Evolutionary conservation across 306 rosid genomes (phyloP).

Genomic region (Betula pendula): DNA sequence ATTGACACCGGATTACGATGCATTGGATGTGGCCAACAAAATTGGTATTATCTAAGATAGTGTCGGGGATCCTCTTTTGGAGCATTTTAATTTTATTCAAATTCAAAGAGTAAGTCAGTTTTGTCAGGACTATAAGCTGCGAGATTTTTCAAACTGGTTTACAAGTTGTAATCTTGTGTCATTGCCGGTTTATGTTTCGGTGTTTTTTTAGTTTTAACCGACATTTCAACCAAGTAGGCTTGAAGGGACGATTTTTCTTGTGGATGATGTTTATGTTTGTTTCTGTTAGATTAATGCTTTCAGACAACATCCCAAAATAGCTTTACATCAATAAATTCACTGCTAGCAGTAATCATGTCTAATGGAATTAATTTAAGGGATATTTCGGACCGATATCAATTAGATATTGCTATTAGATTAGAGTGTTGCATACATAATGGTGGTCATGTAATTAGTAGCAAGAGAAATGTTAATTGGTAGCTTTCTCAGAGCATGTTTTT

Average conservation of each 20-base stretch:
- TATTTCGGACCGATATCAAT: neutral
- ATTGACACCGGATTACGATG: constrained; percentile 84
- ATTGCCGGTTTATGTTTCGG: neutral
- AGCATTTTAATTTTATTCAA: constrained; percentile 1
- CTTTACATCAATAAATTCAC: neutral
- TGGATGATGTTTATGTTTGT: neutral
- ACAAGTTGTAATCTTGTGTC: constrained; percentile 1
- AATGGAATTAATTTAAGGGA: neutral
- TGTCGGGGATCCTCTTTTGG: constrained; percentile 9
- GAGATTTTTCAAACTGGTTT: neutral
- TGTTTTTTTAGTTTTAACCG: neutral
- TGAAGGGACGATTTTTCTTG: neutral
- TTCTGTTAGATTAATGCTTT: neutral
- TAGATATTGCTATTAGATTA: neutral
- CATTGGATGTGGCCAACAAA: constrained; percentile 89
- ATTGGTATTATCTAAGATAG: constrained; percentile 72
- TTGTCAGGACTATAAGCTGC: neutral
- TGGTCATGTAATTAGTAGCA: no score
- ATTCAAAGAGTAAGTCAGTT: constrained; percentile 21
- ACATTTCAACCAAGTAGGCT: neutral
- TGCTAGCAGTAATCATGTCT: neutral
- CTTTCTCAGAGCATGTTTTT: no score
- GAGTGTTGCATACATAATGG: neutral
- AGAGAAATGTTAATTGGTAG: no score
- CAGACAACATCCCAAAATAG: neutral